Evolutionary conservation across 2,329 filamentous ascomycete genomes (phyloP), one percentile per base, ranked within the genome.

Genomic region (Xylariaceae sp.): DNA sequence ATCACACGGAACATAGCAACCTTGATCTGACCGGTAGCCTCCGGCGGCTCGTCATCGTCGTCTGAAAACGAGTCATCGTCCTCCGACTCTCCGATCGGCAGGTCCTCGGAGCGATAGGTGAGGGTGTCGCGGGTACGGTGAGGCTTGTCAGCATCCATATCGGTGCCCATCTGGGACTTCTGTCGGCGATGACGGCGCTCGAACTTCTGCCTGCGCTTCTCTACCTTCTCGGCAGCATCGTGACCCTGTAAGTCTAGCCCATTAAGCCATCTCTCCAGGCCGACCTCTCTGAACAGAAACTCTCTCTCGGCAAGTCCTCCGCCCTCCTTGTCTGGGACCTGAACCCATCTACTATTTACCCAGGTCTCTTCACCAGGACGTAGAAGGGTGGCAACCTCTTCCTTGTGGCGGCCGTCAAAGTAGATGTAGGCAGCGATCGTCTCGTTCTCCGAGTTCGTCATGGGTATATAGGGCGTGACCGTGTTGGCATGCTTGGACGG

Each of bases 361-460:
- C 94, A 99, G 2, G 94, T 99, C 72, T 99, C 94, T 67, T 97
- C 94, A 19, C 94, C 92, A 11, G 91, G 87, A 48, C 94, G 81
- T 45, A 99, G 76, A 49, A 99, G 75, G 11, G 94, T 99, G 45
- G 94, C 94, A 3, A 99, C 95, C 72, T 99, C 94, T 68, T 99
- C 94, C 69, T 99, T 99, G 53, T 82, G 81, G 55, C 94, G 80
- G 15, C 94, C 94, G 69, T 99, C 94, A 65, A 99, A 99, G 73
- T 99, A 99, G 61, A 99, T 97, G 69, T 99, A 99, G 35, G 92
- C 94, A 31, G 94, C 94, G 61, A 99, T 92, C 12, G 94, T 99
- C 73, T 99, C 94, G 69, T 96, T 96, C 49, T 90, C 86, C 31
- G 89, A 95, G 53, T 88, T 86, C 17, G 94, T 97, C 73, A 96